Evolutionary conservation across 768 basidiomycete genomes (phyloP).

Genomic region (Flagelloscypha sp.): DNA sequence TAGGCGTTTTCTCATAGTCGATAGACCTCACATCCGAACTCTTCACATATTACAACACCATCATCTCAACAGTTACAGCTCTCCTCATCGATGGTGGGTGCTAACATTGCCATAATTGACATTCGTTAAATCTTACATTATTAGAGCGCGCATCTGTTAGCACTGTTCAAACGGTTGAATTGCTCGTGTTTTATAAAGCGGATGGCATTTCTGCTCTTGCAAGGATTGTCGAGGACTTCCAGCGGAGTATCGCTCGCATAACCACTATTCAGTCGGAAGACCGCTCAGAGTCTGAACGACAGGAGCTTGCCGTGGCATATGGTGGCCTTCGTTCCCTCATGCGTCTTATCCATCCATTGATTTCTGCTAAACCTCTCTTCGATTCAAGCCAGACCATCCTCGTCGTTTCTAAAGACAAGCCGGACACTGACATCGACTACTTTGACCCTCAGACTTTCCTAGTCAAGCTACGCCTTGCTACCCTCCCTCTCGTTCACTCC

Average conservation of each 20-base stretch:
- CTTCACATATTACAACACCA: conserved; percentile 40
- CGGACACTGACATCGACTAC: conserved; percentile 66
- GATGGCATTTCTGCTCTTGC: conserved; percentile 69
- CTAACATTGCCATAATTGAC: background rate
- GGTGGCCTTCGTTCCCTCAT: conserved; percentile 76
- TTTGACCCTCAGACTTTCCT: conserved; percentile 87
- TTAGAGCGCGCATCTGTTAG: conserved; percentile 70
- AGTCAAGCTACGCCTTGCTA: conserved; percentile 64
- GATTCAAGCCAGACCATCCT: conserved; percentile 80
- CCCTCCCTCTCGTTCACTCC: conserved; percentile 55
- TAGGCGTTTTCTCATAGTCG: background rate
- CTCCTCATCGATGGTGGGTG: conserved; percentile 41
- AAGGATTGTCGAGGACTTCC: conserved; percentile 45
- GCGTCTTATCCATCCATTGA: conserved; percentile 65
- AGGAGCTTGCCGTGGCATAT: conserved; percentile 68
- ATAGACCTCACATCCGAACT: conserved; percentile 21
- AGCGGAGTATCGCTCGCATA: conserved; percentile 48
- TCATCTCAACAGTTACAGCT: conserved; percentile 36
- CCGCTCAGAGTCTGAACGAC: conserved; percentile 47
- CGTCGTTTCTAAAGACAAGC: conserved; percentile 67
- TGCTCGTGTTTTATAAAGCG: conserved; percentile 61
- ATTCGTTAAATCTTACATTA: conserved; percentile 5
- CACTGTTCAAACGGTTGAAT: conserved; percentile 74
- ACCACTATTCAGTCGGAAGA: conserved; percentile 43
- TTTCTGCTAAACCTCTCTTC: conserved; percentile 72